Base-by-base conservation (phyloP, 2,329 filamentous ascomycete genomes). In the Hymenoscyphus salicellus region DNA sequence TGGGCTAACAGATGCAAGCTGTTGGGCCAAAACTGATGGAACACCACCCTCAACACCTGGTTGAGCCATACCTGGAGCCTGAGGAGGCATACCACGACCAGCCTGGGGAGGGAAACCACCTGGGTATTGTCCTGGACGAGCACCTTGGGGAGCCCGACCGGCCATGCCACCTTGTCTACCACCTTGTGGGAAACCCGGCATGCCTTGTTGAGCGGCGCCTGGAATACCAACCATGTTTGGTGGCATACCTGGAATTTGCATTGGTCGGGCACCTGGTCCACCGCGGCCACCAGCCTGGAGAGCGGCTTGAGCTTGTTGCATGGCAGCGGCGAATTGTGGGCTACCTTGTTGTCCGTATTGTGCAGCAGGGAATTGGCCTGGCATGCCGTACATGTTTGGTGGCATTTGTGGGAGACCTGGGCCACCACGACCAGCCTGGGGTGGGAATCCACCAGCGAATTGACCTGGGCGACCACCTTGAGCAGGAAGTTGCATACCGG, bases 381-480 rank as follows among this genome's bases (percentile, higher is more conserved):
- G 89, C 75, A 95, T 84, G 71, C 86, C 87, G 79, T 96, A 97
- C 82, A 93, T 89, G 82, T 89, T 91, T 69, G 92, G 91, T 65
- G 92, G 92, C 71, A 97, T 86, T 81, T 93, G 91, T 80, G 95
- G 93, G 72, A 90, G 90, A 72, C 84, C 84, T 71, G 91, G 89
- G 70, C 88, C 92, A 70, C 93, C 93, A 78, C 94, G 93, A 71
- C 93, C 93, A 72, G 90, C 92, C 79, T 92, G 90, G 78, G 87
- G 89, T 70, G 88, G 87, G 81, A 94, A 95, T 62, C 86, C 89
- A 73, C 83, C 87, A 68, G 91, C 88, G 84, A 93, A 97, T 77
- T 95, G 92, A 72, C 89, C 90, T 70, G 92, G 92, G 73, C 93
- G 92, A 73, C 91, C 91, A 72, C 86, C 90, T 77, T 92, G 92